phyloP scores from a whole-genome alignment of 768 basidiomycete species.

The Dioszegia crocea region DNA sequence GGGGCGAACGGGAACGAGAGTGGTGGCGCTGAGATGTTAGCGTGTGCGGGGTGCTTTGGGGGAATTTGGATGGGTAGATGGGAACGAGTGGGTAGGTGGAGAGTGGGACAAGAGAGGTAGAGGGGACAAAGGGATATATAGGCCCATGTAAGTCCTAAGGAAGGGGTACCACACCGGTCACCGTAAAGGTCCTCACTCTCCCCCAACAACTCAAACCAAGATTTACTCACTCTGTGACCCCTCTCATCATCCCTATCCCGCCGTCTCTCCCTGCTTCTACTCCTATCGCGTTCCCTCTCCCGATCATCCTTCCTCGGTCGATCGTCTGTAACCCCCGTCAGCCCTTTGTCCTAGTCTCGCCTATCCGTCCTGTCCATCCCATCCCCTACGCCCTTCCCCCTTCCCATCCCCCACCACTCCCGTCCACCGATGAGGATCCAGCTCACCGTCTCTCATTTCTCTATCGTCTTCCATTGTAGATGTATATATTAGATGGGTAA shows the following conservation, averaged over 20 bases:
- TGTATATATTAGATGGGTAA: not conserved
- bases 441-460: constrained; percentile 43
- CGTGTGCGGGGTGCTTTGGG: constrained; percentile 42
- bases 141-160: not conserved
- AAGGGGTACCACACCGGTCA: constrained; percentile 6
- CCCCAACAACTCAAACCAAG: not conserved
- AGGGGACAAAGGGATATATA: not conserved
- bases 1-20: constrained; percentile 51
- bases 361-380: not conserved
- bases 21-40: constrained; percentile 55
- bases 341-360: not conserved
- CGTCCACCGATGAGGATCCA: not conserved
- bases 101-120: not conserved
- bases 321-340: constrained; percentile 10
- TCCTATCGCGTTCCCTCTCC: constrained; percentile 31
- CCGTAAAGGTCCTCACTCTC: constrained; percentile 15
- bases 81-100: too few species aligned
- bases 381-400: constrained; percentile 14
- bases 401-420: constrained; percentile 29
- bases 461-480: constrained; percentile 44
- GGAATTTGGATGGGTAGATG: not conserved
- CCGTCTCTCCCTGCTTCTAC: constrained; percentile 38
- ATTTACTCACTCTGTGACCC: constrained; percentile 55
- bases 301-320: constrained; percentile 15
- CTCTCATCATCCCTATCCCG: constrained; percentile 48